Base-by-base conservation (phyloP, 495 filamentous ascomycete genomes). In the Cercophora newfieldiana region DNA sequence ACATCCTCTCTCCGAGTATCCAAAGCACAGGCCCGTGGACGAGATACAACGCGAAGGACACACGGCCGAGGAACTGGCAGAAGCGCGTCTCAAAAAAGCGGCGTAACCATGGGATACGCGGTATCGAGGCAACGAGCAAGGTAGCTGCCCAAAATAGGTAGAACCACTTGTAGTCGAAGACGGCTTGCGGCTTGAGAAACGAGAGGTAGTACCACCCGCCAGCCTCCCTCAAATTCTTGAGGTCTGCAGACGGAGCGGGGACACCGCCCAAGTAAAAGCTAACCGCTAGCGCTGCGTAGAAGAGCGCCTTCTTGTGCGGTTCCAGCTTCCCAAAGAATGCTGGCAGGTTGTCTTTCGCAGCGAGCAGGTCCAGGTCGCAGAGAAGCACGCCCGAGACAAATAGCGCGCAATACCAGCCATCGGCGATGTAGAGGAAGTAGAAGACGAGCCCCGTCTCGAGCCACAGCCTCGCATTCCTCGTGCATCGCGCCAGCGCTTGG, bases 31-130 rank as follows among this genome's bases (percentile, higher is more conserved):
- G 85, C 5, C 86, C 86, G 66, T 90, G 88, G 18, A 89, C 83
- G 49, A 90, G 80, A 62, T 90, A 90, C 19, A 90, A 83, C 12
- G 85, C 80, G 68, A 81, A 90, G 0, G 86, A 88, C 51, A 90
- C 81, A 63, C 85, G 83, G 31, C 87, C 88, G 8, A 90, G 79
- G 66, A 88, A 89, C 71, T 89, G 88, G 56, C 86, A 87, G 54
- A 88, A 74, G 2, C 77, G 76, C 57, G 83, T 82, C 63, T 82
- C 84, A 74, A 89, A 89, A 37, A 87, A 78, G 63, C 78, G 77
- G 66, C 85, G 83, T 16, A 82, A 68, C 75, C 72, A 78, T n/a
- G 28, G 37, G 25, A 79, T 72, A 54, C 71, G 73, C 18, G 81
- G 79, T n/a, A 85, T 80, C 31, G 80, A 75, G 19, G 79, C 77